Evolutionary conservation across 345 rosid species (phyloP).

Genomic region (Gossypium bickii): DNA sequence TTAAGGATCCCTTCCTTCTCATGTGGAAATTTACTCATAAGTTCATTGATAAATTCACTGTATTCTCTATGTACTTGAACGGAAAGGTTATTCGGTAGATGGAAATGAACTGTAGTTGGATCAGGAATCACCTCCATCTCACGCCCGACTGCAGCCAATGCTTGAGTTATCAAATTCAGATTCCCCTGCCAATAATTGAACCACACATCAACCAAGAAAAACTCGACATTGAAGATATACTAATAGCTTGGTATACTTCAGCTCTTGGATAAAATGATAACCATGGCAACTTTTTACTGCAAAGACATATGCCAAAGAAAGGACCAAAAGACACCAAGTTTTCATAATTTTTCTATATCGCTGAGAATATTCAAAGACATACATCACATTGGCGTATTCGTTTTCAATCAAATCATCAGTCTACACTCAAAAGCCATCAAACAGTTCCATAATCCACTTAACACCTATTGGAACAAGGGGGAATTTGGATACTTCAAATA

Average conservation of each 20-base stretch:
- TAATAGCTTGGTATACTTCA: too few relatives aligned
- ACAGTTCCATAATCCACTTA: constrained; percentile 25
- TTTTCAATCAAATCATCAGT: neutral
- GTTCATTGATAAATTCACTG: constrained; percentile 55
- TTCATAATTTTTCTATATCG: neutral
- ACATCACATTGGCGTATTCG: neutral
- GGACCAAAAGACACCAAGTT: too few relatives aligned
- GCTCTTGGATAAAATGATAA: too few relatives aligned
- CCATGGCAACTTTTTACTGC: neutral
- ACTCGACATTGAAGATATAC: too few relatives aligned
- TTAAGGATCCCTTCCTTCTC: constrained; percentile 80
- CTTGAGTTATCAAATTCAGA: constrained; percentile 80
- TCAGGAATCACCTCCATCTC: constrained; percentile 91
- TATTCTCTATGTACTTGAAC: constrained; percentile 75
- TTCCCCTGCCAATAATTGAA: constrained; percentile 63
- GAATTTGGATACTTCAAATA: too few relatives aligned
- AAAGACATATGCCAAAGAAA: too few relatives aligned
- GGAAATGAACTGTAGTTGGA: constrained; percentile 94
- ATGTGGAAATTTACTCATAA: constrained; percentile 68
- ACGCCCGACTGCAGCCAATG: constrained; percentile 84
- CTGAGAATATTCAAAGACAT: neutral
- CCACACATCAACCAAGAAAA: neutral
- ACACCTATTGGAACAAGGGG: constrained; percentile 20
- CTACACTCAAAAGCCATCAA: neutral
- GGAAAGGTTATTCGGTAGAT: constrained; percentile 72